Evolutionary conservation across 345 rosid species (phyloP), one percentile per base, ranked within the genome.

Genomic region (Populus deltoides): DNA sequence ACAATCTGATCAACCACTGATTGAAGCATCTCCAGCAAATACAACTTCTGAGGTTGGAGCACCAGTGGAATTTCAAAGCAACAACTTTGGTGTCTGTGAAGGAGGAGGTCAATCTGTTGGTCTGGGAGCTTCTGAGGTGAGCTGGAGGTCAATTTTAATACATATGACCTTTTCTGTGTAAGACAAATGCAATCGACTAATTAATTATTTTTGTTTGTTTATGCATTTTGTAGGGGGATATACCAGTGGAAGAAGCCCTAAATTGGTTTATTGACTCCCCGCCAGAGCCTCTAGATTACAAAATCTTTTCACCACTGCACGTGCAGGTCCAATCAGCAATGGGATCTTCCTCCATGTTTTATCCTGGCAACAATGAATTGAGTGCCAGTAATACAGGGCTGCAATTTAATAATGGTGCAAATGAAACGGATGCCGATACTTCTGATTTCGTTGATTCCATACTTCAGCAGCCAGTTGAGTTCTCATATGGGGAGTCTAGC

Each of bases 401-500:
- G 53, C 86, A 73, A 77, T 29, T 68, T 70, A 80, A 78, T 68
- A 63, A 51, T 70, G 81, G 69, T 73, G 20, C 81, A 25, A 79
- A 86, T 68, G 90, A 87, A 66, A 61, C 74, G 27, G 88, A 89
- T 77, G 74, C 82, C 10, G 22, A 67, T 78, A 66, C 83, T 17
- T 78, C 89, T 2, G 86, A 80, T 35, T 90, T 88, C 77, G 69
- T 88, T 35, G 75, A 88, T 73, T 88, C 90, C 11, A 29, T 90
- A 73, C 79, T 89, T 72, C 78, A 77, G 43, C 67, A 45, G 76
- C 70, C 87, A 22, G 87, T 82, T 6, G 90, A 84, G 45, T 25
- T 22, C 77, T 35, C 31, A 7, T 1, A 25, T 74, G 71, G 79
- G 27, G 79, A 76, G 43, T n/a, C 72, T 41, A 68, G 13, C 17